Conservation (phyloP, 192 early-diverging fungal genomes). For the Obelidium mucronatum region DNA sequence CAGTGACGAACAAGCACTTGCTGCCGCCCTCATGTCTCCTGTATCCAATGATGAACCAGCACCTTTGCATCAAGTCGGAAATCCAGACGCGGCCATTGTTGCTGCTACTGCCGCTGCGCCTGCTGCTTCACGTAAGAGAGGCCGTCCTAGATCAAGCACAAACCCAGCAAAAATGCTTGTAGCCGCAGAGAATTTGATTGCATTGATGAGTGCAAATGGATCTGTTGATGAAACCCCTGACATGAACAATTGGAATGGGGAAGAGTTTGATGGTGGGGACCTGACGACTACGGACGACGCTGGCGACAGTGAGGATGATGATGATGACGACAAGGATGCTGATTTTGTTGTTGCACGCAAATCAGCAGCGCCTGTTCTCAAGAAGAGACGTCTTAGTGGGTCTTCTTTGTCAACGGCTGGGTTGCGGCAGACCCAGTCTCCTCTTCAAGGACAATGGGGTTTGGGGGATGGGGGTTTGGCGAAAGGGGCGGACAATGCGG, state of each 20-base stretch:
- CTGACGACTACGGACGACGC: neutral
- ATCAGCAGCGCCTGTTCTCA: no score
- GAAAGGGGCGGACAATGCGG: no score
- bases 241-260: no score
- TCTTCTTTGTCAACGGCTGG: no score
- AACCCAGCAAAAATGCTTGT: neutral
- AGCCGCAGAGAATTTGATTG: slow-evolving; percentile 31
- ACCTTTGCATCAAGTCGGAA: neutral
- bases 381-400: no score
- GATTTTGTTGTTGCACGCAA: neutral
- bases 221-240: no score
- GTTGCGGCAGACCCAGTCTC: no score
- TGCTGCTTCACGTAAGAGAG: neutral
- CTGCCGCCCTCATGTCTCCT: neutral
- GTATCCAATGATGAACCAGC: neutral
- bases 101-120: neutral
- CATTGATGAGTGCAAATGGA: neutral
- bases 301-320: no score
- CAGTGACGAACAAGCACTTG: neutral
- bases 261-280: neutral
- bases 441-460: no score
- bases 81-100: neutral
- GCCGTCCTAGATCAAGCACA: neutral
- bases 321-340: neutral
- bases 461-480: no score